phyloP scores from a whole-genome alignment of 768 basidiomycete species.

The Steccherinum ochraceum region DNA sequence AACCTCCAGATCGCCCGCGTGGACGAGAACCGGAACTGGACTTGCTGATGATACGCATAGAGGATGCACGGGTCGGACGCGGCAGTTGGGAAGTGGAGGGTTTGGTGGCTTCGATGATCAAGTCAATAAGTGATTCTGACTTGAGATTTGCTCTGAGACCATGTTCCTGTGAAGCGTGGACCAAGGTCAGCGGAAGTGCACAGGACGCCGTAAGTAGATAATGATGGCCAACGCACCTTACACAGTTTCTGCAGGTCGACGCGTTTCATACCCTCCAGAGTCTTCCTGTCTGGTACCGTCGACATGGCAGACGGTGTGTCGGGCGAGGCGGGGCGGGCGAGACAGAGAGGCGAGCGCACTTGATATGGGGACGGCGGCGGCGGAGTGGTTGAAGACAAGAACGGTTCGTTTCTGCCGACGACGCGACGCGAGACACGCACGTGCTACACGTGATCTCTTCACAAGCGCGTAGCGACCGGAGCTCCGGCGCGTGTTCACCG shows the following conservation, averaged over 20 bases:
- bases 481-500: not conserved
- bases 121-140: conserved; percentile 71
- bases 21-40: conserved; percentile 19
- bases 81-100: conserved; percentile 17
- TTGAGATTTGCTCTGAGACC: conserved; percentile 81
- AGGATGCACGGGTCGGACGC: conserved; percentile 22
- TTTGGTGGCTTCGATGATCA: conserved; percentile 47
- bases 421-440: conserved; percentile 16
- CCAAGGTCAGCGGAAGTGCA: conserved; percentile 3
- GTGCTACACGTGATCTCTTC: conserved; percentile 9
- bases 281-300: conserved; percentile 35
- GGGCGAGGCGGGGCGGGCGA: not conserved
- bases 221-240: conserved; percentile 39
- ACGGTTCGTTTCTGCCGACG: conserved; percentile 5
- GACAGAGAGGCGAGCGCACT: not conserved
- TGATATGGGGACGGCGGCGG: not conserved
- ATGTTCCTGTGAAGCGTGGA: conserved; percentile 57
- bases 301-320: conserved; percentile 30
- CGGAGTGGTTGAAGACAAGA: conserved; percentile 1
- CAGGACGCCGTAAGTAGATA: not conserved
- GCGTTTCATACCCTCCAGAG: conserved; percentile 48
- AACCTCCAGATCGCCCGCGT: conserved; percentile 25
- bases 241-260: conserved; percentile 50
- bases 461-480: not conserved
- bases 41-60: conserved; percentile 27